Conservation (phyloP, 768 basidiomycete species). For the Suillus paluster region DNA sequence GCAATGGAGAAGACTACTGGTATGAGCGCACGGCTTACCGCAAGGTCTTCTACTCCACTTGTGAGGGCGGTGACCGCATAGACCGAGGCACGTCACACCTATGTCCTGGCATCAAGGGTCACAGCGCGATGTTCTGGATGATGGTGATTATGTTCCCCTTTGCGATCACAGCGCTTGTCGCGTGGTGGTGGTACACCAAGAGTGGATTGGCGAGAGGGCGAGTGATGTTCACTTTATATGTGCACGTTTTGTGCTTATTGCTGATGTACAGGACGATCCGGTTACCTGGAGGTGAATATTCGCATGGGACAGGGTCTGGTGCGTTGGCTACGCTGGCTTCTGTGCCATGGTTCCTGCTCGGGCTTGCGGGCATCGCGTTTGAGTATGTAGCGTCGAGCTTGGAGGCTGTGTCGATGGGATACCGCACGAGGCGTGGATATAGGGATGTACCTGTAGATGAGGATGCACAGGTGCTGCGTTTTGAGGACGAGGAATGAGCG, state of each 20-base stretch:
- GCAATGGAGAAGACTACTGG: constrained; percentile 76
- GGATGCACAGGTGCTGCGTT: constrained; percentile 84
- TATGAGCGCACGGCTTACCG: constrained; percentile 93
- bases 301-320: constrained; percentile 45
- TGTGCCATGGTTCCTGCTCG: constrained; percentile 89
- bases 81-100: constrained; percentile 75
- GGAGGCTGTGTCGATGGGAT: constrained; percentile 41
- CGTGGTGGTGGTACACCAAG: constrained; percentile 80
- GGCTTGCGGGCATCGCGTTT: constrained; percentile 73
- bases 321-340: constrained; percentile 77
- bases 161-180: constrained; percentile 73
- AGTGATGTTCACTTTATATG: constrained; percentile 30
- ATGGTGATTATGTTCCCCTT: constrained; percentile 79
- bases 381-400: constrained; percentile 61
- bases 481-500: constrained; percentile 74
- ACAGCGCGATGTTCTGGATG: constrained; percentile 84
- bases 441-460: constrained; percentile 82
- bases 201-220: constrained; percentile 79
- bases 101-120: constrained; percentile 82
- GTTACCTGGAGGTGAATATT: constrained; percentile 60
- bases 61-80: constrained; percentile 77
- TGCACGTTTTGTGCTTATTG: constrained; percentile 16
- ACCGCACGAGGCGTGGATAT: constrained; percentile 66
- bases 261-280: constrained; percentile 65
- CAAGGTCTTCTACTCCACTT: constrained; percentile 87